Conservation (phyloP, 179 eudicot species). For the Silene coronaria region DNA sequence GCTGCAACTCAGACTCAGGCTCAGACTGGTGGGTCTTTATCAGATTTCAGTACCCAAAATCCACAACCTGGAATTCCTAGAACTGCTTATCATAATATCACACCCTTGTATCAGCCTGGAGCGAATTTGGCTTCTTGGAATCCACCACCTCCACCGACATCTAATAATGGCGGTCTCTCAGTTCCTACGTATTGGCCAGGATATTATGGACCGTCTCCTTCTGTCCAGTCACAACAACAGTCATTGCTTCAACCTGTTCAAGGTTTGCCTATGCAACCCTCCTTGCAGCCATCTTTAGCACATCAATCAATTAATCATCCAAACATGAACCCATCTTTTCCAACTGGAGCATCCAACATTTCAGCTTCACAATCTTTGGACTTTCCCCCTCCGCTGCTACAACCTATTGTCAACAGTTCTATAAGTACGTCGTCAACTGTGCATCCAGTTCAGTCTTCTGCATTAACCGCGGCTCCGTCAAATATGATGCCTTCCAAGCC, state of each 20-base stretch:
- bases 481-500: conserved; percentile 29
- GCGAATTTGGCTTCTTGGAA: conserved; percentile 33
- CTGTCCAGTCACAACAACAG: conserved; percentile 36
- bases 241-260: conserved; percentile 33
- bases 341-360: conserved; percentile 25
- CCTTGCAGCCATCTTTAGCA: conserved; percentile 26
- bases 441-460: conserved; percentile 33
- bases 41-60: conserved; percentile 32
- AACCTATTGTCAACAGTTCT: conserved; percentile 31
- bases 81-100: conserved; percentile 26
- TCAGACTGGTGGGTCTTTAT: conserved; percentile 24
- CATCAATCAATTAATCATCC: conserved; percentile 32
- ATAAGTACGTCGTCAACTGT: conserved; percentile 25
- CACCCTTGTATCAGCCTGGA: conserved; percentile 39
- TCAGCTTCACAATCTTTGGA: conserved; percentile 28
- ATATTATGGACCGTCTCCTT: conserved; percentile 35
- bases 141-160: conserved; percentile 36
- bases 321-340: conserved; percentile 29
- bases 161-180: conserved; percentile 33
- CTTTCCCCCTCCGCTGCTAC: conserved; percentile 34
- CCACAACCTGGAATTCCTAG: conserved; percentile 36
- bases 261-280: conserved; percentile 31
- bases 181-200: conserved; percentile 45
- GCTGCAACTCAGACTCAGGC: conserved; percentile 11
- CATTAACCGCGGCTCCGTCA: conserved; percentile 23